Conservation (phyloP, 257 asterid species). For the Cynanchum wilfordii region DNA sequence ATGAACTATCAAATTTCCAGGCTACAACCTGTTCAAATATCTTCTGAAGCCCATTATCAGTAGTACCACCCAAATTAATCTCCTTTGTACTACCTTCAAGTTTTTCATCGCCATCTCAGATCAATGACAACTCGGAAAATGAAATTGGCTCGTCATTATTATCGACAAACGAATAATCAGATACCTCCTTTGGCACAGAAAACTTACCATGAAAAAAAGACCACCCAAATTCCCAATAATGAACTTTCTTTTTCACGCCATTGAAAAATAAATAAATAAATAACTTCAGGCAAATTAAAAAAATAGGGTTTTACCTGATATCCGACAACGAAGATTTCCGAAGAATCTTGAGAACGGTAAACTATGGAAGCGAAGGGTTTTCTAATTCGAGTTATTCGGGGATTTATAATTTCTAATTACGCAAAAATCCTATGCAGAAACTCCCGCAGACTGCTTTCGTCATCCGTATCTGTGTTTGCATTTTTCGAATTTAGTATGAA, state of each 20-base stretch:
- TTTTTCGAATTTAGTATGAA: no score
- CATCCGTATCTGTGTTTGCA: no score
- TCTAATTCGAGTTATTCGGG: background rate
- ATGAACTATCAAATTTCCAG: constrained; percentile 67
- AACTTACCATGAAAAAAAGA: background rate
- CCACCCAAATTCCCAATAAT: no score
- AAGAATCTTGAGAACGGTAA: background rate
- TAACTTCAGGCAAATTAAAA: no score
- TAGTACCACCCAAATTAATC: constrained; percentile 50
- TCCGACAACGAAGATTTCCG: background rate
- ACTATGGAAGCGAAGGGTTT: background rate
- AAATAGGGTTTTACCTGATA: no score
- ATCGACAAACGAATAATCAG: constrained; percentile 49
- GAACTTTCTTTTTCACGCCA: no score
- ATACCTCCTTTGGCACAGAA: constrained; percentile 28
- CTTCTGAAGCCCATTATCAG: constrained; percentile 62
- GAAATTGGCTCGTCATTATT: constrained; percentile 45
- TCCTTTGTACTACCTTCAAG: constrained; percentile 23
- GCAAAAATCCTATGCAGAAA: no score
- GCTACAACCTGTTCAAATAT: constrained; percentile 57
- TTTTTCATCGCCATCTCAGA: constrained; percentile 35
- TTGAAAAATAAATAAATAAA: no score
- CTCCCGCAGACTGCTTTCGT: no score
- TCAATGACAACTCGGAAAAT: constrained; percentile 49
- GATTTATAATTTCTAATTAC: no score